A percentile compares a stretch with the other conserved stretches of the same genome.
Evolutionary conservation across 106 monocot species (phyloP).

Genomic region (Platanthera zijinensis): DNA sequence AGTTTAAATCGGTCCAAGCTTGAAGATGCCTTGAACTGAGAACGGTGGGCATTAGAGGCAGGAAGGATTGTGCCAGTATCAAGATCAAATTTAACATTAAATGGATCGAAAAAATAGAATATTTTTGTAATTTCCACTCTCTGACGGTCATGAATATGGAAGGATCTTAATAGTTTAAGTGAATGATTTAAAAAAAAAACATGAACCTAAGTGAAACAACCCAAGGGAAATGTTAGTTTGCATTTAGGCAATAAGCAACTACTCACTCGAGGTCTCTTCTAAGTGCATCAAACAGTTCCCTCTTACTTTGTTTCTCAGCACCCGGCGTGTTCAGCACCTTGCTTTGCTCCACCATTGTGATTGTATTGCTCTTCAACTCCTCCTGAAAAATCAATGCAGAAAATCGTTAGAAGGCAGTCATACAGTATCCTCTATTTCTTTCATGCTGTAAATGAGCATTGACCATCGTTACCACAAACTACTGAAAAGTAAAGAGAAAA

Average conservation of each 20-base stretch:
- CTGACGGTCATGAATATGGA: too few species aligned
- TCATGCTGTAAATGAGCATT: not conserved
- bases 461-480: not conserved
- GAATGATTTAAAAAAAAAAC: too few species aligned
- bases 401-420: not conserved
- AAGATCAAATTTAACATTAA: too few species aligned
- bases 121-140: too few species aligned
- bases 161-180: too few species aligned
- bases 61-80: too few species aligned
- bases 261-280: slow-evolving; percentile 86
- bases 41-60: too few species aligned
- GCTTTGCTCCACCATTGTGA: slow-evolving; percentile 94
- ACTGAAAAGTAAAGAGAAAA: not conserved
- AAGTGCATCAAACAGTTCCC: slow-evolving; percentile 89
- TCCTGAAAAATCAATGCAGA: slow-evolving; percentile 39
- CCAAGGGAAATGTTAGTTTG: not conserved
- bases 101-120: too few species aligned
- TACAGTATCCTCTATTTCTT: not conserved
- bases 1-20: too few species aligned
- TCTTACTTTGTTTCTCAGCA: slow-evolving; percentile 90
- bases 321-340: slow-evolving; percentile 94
- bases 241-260: not conserved
- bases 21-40: too few species aligned
- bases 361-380: slow-evolving; percentile 88
- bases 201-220: too few species aligned